Conservation (phyloP, 805 yeast genomes). For the Clavispora santaluciae region DNA sequence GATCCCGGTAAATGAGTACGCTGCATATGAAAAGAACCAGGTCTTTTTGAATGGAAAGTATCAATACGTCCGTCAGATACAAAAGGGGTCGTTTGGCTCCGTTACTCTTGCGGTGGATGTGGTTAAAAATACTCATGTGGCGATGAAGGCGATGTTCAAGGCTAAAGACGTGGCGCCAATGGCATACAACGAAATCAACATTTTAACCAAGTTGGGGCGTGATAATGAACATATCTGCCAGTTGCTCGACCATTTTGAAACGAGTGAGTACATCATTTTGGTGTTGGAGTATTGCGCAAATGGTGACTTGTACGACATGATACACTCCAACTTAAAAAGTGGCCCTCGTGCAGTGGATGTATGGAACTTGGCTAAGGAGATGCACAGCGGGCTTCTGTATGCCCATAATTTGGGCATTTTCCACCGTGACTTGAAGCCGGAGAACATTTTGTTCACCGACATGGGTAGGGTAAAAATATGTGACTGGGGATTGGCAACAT, state of each 20-base stretch:
- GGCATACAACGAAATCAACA: constrained; percentile 52
- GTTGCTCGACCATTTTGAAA: constrained; percentile 53
- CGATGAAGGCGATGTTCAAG: constrained; percentile 52
- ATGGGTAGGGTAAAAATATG: constrained; percentile 56
- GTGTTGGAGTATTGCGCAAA: constrained; percentile 63
- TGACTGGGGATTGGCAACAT: constrained; percentile 70
- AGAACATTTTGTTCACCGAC: constrained; percentile 52
- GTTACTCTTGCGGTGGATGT: constrained; percentile 50
- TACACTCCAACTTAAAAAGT: constrained; percentile 20
- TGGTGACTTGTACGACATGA: constrained; percentile 65
- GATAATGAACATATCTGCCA: constrained; percentile 53
- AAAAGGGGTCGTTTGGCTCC: constrained; percentile 58
- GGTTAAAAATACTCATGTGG: constrained; percentile 32
- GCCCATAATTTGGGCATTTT: constrained; percentile 57
- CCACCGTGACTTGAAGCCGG: constrained; percentile 74
- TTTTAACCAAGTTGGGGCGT: constrained; percentile 34
- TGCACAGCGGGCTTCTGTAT: constrained; percentile 47
- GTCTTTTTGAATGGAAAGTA: constrained; percentile 36
- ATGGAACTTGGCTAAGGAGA: constrained; percentile 43
- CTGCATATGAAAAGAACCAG: constrained; percentile 35
- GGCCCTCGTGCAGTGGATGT: constrained; percentile 21
- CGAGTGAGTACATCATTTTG: constrained; percentile 46
- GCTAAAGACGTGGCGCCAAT: constrained; percentile 37
- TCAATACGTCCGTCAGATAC: constrained; percentile 40
- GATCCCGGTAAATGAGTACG: constrained; percentile 23